Evolutionary conservation across 345 rosid genomes (phyloP).

Genomic region (Geranium rotundifolium): DNA sequence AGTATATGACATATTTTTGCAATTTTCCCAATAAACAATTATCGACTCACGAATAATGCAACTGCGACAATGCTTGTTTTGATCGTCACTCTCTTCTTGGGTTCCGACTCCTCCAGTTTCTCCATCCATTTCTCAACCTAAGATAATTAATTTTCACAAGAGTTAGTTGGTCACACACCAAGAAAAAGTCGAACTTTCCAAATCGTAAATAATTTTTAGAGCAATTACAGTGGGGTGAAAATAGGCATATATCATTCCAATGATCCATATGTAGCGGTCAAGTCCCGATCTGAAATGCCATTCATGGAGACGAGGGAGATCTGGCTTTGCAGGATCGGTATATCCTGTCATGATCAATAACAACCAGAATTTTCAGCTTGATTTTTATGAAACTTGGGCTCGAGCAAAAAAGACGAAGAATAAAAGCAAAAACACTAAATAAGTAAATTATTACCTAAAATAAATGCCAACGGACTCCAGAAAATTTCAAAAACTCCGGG

Average conservation of each 20-base stretch:
- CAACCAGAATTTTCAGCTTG: background rate
- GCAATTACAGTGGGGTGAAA: slow-evolving; percentile 76
- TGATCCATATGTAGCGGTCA: slow-evolving; percentile 92
- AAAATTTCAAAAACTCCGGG: slow-evolving; percentile 74
- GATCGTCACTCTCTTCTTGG: slow-evolving; percentile 53
- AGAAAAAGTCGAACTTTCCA: slow-evolving; percentile 4
- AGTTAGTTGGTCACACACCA: slow-evolving; percentile 4
- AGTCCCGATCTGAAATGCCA: slow-evolving; percentile 99
- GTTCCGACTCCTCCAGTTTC: slow-evolving; percentile 82
- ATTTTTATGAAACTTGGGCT: background rate
- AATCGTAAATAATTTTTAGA: slow-evolving; percentile 5
- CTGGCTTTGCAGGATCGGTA: slow-evolving; percentile 84
- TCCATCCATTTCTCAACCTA: slow-evolving; percentile 99
- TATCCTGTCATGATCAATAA: slow-evolving; percentile 40
- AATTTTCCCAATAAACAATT: no score
- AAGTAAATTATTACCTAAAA: slow-evolving; percentile 44
- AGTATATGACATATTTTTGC: no score
- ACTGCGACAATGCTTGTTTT: slow-evolving; percentile 47
- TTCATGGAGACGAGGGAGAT: slow-evolving; percentile 69
- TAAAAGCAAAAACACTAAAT: no score
- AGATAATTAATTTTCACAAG: slow-evolving; percentile 11
- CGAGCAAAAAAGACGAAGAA: no score
- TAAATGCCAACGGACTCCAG: slow-evolving; percentile 69
- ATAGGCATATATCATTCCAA: slow-evolving; percentile 97
- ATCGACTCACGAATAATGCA: slow-evolving; percentile 44